Evolutionary conservation across 768 basidiomycete genomes (phyloP), one percentile per base, ranked within the genome.

Genomic region (Auriscalpium vulgare): DNA sequence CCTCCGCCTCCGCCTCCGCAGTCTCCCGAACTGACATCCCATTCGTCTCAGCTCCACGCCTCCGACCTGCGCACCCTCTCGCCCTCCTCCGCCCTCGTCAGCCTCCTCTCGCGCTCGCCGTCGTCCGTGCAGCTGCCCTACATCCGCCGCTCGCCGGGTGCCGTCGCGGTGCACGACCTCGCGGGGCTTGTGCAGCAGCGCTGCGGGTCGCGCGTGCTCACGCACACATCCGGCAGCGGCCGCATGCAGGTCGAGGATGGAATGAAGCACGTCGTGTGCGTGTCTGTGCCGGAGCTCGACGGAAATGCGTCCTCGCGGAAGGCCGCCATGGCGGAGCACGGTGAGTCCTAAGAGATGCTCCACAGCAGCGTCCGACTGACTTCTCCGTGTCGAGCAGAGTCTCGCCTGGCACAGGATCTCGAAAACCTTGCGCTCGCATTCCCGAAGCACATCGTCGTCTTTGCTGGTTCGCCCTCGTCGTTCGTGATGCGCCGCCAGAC

Each of bases 41-140:
- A 23, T 44, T 10, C 34, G 19, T 43, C 34, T 13, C 63, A 91
- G 88, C 72, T 87, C 4, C 88, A 86, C 62, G 84, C 86, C 23
- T 84, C 87, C n/a, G 88, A 91, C 72, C 72, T 91, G 44, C 83
- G 85, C 35, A 68, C 71, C 10, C 79, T 90, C 19, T 68, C 79
- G 7, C 71, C 80, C 9, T 73, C 75, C 1, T 81, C 80, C 3
- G 68, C 71, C 57, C 70, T 90, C 17, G 71, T 78, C 6, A 71
- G 68, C 23, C 64, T 71, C 7, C 71, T 91, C 9, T 71, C 69
- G 4, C 71, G 72, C 1, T 72, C 87, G 3, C 72, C 81, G 0
- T 83, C 78, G 2, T 73, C 81, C 23, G 71, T 82, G 21, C 84
- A 88, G 67, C 76, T 83, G 37, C 82, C 87, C 2, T 83, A 89